Evolutionary conservation across 345 rosid species (phyloP), one percentile per base, ranked within the genome.

Genomic region (Ailanthus altissimus): DNA sequence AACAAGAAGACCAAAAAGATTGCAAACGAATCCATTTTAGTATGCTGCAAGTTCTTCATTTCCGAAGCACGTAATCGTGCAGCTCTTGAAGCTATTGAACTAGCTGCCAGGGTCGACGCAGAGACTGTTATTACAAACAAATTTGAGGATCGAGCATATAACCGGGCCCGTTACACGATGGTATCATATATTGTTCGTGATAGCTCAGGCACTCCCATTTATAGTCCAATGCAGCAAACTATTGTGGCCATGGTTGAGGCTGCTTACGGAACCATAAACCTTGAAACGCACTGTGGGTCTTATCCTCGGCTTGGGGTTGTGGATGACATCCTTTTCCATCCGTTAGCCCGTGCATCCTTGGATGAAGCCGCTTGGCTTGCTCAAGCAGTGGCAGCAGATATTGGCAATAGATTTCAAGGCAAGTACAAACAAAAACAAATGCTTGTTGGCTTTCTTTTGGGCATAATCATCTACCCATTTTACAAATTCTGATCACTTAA

Each of bases 351-450:
- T 23, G 87, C 91, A 2, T 82, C 92, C 6, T 10, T 90, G 12
- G 91, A 89, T 54, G 90, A 90, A 75, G 91, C 92, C 1, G 85
- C 91, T 77, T 87, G 90, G 88, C 86, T 88, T 64, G 89, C 91
- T 46, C 88, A 85, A 81, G 81, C 90, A 2, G 81, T 87, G 18
- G 90, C 91, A 12, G 86, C 88, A 0, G 89, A 89, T 43, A 86
- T 90, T 72, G 90, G 87, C 77, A 77, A 47, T 67, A 81, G 77
- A 70, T 86, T 85, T 72, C 91, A 85, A 82, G 92, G 94, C 86
- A 9, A 57, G 78, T 40, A 60, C 32, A 32, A 32, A 26, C 43
- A 12, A 25, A 6, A 21, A 46, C 42, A 18, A 49, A 26, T 25
- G 40, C 26, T 49, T 40, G 4, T 43, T 25, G 14, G 16, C 18